phyloP scores from a whole-genome alignment of 306 rosid genomes.

The Prunus mume region DNA sequence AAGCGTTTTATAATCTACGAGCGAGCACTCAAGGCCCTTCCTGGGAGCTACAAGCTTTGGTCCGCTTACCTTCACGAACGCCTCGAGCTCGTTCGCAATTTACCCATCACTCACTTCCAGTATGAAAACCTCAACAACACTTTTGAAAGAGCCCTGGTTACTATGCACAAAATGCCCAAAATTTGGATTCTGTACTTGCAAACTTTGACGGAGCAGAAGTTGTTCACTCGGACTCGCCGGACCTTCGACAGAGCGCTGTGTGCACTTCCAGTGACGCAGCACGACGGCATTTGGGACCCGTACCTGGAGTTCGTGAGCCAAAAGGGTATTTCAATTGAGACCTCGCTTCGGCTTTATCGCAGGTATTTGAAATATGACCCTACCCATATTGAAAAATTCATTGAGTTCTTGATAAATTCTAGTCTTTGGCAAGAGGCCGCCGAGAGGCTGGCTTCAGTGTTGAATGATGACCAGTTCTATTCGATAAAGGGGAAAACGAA shows the following conservation, averaged over 20 bases:
- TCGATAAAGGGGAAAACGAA: constrained; percentile 85
- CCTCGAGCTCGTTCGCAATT: constrained; percentile 64
- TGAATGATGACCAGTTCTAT: constrained; percentile 72
- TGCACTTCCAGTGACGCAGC: constrained; percentile 88
- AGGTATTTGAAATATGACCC: constrained; percentile 90
- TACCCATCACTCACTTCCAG: constrained; percentile 60
- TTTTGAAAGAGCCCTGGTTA: constrained; percentile 83
- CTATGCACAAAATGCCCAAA: constrained; percentile 95
- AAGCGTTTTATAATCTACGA: constrained; percentile 80
- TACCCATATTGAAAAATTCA: constrained; percentile 74
- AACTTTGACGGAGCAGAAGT: constrained; percentile 58
- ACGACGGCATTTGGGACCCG: constrained; percentile 89
- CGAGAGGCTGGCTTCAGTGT: constrained; percentile 76
- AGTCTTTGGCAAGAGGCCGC: constrained; percentile 83
- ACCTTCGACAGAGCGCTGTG: constrained; percentile 82
- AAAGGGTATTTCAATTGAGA: constrained; percentile 77
- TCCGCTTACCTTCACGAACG: constrained; percentile 89
- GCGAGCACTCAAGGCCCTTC: constrained; percentile 87
- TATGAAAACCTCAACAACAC: constrained; percentile 75
- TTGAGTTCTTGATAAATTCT: constrained; percentile 73
- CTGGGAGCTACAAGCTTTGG: constrained; percentile 95
- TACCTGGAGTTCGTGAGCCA: constrained; percentile 74
- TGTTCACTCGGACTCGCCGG: constrained; percentile 53
- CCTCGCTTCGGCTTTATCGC: constrained; percentile 76
- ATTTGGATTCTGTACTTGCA: constrained; percentile 80